phyloP scores from a whole-genome alignment of 2,329 filamentous ascomycete genomes.

The Diaporthe sp. region DNA sequence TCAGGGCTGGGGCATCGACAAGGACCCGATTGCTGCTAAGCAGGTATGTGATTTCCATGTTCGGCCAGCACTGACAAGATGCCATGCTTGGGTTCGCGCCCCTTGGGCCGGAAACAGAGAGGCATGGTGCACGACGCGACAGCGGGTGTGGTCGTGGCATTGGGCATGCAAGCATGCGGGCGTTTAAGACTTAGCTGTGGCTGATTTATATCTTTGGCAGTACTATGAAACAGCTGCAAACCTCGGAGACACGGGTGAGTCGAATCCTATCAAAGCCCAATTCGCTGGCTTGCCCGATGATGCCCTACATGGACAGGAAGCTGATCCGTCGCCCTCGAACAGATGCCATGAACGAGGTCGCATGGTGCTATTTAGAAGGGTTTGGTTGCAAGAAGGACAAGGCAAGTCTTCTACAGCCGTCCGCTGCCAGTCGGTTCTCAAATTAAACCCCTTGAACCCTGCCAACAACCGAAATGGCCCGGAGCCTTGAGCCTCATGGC shows the following conservation, averaged over 20 bases:
- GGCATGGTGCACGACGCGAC: background rate
- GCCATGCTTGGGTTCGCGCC: too few relatives aligned
- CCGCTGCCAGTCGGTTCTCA: background rate
- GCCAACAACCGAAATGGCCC: background rate
- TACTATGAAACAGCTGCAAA: conserved; percentile 99
- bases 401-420: conserved; percentile 66
- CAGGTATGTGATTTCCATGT: conserved; percentile 58
- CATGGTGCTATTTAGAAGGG: conserved; percentile 96
- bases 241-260: conserved; percentile 83
- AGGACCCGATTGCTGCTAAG: conserved; percentile 86
- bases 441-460: background rate
- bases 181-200: conserved; percentile 3
- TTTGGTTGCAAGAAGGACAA: conserved; percentile 98
- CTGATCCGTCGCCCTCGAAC: conserved; percentile 43
- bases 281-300: background rate
- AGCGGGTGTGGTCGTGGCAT: background rate
- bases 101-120: background rate
- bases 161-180: background rate
- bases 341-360: conserved; percentile 98
- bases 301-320: conserved; percentile 34
- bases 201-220: conserved; percentile 52
- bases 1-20: conserved; percentile 91
- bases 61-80: background rate
- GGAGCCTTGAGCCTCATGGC: conserved; percentile 22
- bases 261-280: background rate